Evolutionary conservation across 139 green algal species (phyloP).

Genomic region (Desmodesmus armatus): DNA sequence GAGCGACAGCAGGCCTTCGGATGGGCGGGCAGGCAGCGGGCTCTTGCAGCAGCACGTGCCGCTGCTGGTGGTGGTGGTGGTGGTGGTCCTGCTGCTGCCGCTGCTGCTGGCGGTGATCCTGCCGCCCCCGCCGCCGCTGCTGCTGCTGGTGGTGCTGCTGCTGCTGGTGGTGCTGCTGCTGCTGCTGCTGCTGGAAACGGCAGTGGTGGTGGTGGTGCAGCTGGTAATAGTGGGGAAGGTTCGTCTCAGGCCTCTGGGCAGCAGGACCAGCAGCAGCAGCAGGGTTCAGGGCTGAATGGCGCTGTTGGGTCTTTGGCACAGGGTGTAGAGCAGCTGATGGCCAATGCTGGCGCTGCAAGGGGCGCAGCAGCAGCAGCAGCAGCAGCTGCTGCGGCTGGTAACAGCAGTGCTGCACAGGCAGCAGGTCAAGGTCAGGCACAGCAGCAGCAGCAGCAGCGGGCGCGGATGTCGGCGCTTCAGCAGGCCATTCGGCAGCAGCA

Average conservation of each 20-base stretch:
- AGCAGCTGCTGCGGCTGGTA: background rate
- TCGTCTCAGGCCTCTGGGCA: no score
- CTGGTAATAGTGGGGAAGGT: background rate
- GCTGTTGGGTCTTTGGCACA: background rate
- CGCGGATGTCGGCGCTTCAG: background rate
- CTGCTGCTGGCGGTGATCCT: background rate
- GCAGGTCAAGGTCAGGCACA: background rate
- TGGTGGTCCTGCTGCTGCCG: background rate
- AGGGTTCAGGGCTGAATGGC: background rate
- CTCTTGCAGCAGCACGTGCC: background rate
- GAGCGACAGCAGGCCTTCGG: background rate
- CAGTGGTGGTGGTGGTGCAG: background rate
- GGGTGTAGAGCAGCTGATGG: background rate
- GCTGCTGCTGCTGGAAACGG: background rate
- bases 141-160: background rate
- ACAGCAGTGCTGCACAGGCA: background rate
- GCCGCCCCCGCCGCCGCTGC: background rate
- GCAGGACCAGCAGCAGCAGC: background rate
- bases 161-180: slow-evolving; percentile 7
- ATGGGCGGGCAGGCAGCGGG: background rate
- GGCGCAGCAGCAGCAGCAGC: background rate
- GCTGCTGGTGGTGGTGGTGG: background rate
- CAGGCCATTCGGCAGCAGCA: background rate
- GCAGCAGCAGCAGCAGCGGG: background rate
- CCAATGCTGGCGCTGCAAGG: background rate